Evolutionary conservation across 2,329 filamentous ascomycete genomes (phyloP), one percentile per base, ranked within the genome.

Genomic region (Metarhizium robertsii): DNA sequence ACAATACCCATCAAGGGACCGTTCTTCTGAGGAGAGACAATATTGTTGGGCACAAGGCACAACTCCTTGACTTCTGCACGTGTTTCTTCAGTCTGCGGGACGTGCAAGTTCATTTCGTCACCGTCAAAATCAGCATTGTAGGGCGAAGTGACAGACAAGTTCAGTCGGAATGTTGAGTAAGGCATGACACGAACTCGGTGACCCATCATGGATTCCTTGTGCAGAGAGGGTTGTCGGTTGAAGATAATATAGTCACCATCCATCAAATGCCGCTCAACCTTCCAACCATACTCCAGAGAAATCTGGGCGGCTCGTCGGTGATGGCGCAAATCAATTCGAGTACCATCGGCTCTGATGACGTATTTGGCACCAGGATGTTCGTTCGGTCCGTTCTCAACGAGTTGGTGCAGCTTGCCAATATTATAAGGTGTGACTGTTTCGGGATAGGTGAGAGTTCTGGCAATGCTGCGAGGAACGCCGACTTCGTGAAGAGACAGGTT

Each of bases 191-290:
- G 87, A 60, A 99, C 94, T 64, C 90, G 86, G 73, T 99, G 94
- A 72, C 90, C 94, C 95, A 99, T 99, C 94, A 99, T 99, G 58
- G 94, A 99, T 70, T 99, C 94, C 73, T 99, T 99, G 80, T 99
- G 94, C 66, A 99, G 79, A 40, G 94, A 99, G 1, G 94, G 94
- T 69, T 99, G 94, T 79, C 94, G 94, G 72, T 99, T 99, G 84
- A 99, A 99, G 67, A 99, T 92, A 73, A 99, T 97, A 62, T 90
- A 95, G 72, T 99, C 94, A 56, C 92, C 92, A 66, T 96, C 90
- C 65, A 95, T 86, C 61, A 99, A 84, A 73, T 99, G 94, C 59
- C 94, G 87, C 74, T 99, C 94, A 40, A 99, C 95, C 69, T 96
- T 97, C 92, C 92, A 97, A 51, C 95, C 95, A 68, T 96, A 96